Percentiles rank a stretch among this genome's conserved stretches.
phyloP scores from a whole-genome alignment of 2,329 filamentous ascomycete genomes.

The Clonostachys rhizophaga region DNA sequence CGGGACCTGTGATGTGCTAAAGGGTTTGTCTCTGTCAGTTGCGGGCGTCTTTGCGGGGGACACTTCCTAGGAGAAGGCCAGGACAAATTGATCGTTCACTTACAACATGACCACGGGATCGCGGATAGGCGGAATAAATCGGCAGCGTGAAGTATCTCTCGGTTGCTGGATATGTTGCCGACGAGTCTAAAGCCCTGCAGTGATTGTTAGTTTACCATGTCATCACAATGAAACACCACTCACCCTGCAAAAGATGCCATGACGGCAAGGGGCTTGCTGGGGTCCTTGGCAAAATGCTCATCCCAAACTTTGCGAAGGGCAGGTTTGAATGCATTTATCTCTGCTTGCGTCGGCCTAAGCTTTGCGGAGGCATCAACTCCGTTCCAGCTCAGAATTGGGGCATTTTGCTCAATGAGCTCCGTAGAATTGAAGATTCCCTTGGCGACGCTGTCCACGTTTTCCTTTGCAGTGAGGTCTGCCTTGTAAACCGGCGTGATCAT shows the following conservation, averaged over 20 bases:
- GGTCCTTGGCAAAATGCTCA: constrained; percentile 37
- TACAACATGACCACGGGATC: constrained; percentile 50
- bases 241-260: constrained; percentile 29
- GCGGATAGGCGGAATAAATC: constrained; percentile 54
- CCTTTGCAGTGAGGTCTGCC: constrained; percentile 15
- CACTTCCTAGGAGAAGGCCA: too few relatives aligned
- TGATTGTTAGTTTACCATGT: constrained; percentile 22
- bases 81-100: too few relatives aligned
- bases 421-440: constrained; percentile 36
- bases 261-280: constrained; percentile 42
- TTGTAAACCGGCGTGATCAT: constrained; percentile 46
- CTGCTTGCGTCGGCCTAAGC: constrained; percentile 46
- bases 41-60: too few relatives aligned
- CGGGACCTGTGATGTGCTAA: constrained; percentile 43
- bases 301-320: constrained; percentile 51
- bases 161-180: constrained; percentile 29
- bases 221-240: constrained; percentile 39
- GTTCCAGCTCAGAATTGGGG: constrained; percentile 50
- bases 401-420: constrained; percentile 24
- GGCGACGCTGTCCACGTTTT: constrained; percentile 45
- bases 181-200: constrained; percentile 21
- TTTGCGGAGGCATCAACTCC: constrained; percentile 49
- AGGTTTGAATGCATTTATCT: constrained; percentile 45
- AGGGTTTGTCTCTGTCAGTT: too few relatives aligned
- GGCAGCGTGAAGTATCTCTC: constrained; percentile 40